Evolutionary conservation across 1,139 yeast genomes (phyloP).

Genomic region (Diutina siamensis): DNA sequence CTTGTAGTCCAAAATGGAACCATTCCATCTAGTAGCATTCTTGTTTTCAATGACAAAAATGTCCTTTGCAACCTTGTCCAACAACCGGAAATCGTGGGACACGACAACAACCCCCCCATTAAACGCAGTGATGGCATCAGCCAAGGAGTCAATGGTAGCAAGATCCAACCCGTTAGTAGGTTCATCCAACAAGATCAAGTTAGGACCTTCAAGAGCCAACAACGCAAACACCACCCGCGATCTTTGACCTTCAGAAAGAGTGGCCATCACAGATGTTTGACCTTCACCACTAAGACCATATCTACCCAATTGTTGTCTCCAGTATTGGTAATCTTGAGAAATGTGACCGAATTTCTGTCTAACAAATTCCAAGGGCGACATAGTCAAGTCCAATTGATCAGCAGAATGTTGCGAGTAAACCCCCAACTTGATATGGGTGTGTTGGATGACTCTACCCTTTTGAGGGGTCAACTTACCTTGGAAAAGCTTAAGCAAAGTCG

Average conservation of each 20-base stretch:
- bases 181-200: constrained; percentile 91
- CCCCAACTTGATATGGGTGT: constrained; percentile 95
- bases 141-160: constrained; percentile 94
- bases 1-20: constrained; percentile 83
- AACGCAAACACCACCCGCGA: constrained; percentile 97
- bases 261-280: constrained; percentile 97
- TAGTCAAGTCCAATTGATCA: constrained; percentile 92
- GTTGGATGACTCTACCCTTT: constrained; percentile 91
- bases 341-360: constrained; percentile 82
- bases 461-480: constrained; percentile 89
- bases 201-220: constrained; percentile 90
- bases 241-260: constrained; percentile 97
- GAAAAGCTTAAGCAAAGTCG: constrained; percentile 90
- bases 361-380: constrained; percentile 91
- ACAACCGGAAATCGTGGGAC: constrained; percentile 96
- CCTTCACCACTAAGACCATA: constrained; percentile 98
- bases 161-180: constrained; percentile 99
- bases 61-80: constrained; percentile 95
- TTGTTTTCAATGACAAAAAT: constrained; percentile 91
- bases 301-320: constrained; percentile 98
- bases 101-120: constrained; percentile 98
- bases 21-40: constrained; percentile 95
- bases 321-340: constrained; percentile 97
- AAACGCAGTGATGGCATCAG: constrained; percentile 88
- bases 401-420: constrained; percentile 99